Evolutionary conservation across 108 stramenopile species (phyloP), one percentile per base, ranked within the genome.

Genomic region (Fragilaria radians): DNA sequence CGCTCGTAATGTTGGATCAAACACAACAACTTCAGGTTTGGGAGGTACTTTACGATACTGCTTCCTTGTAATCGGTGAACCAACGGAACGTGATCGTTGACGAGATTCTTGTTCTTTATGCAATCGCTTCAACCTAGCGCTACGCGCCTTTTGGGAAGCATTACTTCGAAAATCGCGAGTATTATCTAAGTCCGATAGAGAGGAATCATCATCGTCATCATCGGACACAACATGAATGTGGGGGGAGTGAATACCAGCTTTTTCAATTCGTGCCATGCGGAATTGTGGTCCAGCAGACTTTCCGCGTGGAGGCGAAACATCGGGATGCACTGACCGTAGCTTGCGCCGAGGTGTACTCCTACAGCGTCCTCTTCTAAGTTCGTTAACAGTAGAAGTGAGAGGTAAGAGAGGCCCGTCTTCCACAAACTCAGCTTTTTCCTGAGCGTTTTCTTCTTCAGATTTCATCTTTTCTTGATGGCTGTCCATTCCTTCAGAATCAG

Each of bases 221-320:
- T 57, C 55, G 19, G 55, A 57, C 32, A 57, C 32, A 19, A 57
- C 55, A 33, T 22, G 9, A 22, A 36, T 36, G 50, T 19, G 50
- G 22, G 50, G 24, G 7, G 50, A 19, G 50, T 51, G 50, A 19
- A 51, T 25, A 7, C 50, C n/a, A 51, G 50, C 23, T 51, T 51
- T 25, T 21, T 25, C 23, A 51, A 51, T 21, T 9, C n/a, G 50
- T 7, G 5, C 24, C 5, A 21, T 7, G n/a, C 23, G n/a, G 7
- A 51, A 51, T 21, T 21, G 9, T 7, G 50, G 7, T 5, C 17
- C 50, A 7, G n/a, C 24, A 19, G 50, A 24, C 50, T 19, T 51
- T 9, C 50, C 50, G 22, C 50, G 50, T 7, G 24, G 50, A 7
- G 50, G 50, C 5, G 23, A 24, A 25, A 24, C 17, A 45, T 45